Conservation (phyloP, 1,139 yeast genomes). For the Hyphopichia burtonii region DNA sequence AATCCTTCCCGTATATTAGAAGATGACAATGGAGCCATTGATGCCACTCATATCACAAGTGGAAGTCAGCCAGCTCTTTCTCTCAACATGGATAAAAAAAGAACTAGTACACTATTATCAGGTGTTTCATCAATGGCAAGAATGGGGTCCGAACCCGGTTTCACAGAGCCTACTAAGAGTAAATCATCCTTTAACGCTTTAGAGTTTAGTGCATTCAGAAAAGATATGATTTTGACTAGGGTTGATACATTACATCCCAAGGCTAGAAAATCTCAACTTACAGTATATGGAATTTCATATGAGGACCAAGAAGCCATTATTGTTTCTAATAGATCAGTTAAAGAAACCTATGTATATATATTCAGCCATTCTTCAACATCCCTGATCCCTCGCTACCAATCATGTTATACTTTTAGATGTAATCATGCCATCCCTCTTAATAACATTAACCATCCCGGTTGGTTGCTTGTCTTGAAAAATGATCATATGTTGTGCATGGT, state of each 20-base stretch:
- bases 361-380: slow-evolving; percentile 37
- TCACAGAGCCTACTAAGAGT: slow-evolving; percentile 25
- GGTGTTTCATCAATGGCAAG: slow-evolving; percentile 61
- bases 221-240: slow-evolving; percentile 67
- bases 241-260: slow-evolving; percentile 46
- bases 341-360: slow-evolving; percentile 48
- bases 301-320: slow-evolving; percentile 62
- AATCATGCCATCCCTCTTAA: slow-evolving; percentile 41
- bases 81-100: slow-evolving; percentile 48
- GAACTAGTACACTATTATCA: slow-evolving; percentile 53
- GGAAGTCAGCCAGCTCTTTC: slow-evolving; percentile 21
- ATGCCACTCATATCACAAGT: slow-evolving; percentile 5
- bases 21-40: slow-evolving; percentile 29
- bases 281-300: slow-evolving; percentile 43
- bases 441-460: slow-evolving; percentile 36
- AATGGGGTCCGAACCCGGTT: slow-evolving; percentile 50
- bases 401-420: slow-evolving; percentile 35
- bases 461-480: slow-evolving; percentile 38
- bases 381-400: slow-evolving; percentile 33
- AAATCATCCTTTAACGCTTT: slow-evolving; percentile 13
- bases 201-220: slow-evolving; percentile 39
- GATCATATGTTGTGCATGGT: slow-evolving; percentile 41
- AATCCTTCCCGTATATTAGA: slow-evolving; percentile 44
- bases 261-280: slow-evolving; percentile 30
- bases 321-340: slow-evolving; percentile 30